Evolutionary conservation across 495 filamentous ascomycete species (phyloP).

Genomic region (Cairneyella variabilis): DNA sequence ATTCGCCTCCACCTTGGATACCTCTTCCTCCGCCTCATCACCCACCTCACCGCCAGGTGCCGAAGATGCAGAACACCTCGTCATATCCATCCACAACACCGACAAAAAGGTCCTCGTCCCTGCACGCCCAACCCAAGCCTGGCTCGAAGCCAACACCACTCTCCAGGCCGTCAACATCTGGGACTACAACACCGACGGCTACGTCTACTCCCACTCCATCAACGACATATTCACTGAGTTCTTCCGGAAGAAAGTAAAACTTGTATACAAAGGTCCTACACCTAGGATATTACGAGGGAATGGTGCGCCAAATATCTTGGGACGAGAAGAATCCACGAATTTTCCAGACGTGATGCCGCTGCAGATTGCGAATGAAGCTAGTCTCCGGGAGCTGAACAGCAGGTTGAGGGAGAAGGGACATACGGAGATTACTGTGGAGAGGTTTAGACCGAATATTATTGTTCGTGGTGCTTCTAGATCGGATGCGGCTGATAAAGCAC

Average conservation of each 20-base stretch:
- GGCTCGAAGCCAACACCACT: constrained; percentile 1
- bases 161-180: constrained; percentile 1
- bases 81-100: constrained; percentile 5
- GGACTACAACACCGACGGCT: constrained; percentile 8
- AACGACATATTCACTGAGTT: constrained; percentile 6
- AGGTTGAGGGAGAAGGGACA: too few relatives aligned
- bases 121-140: background rate
- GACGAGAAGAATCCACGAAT: too few relatives aligned
- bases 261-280: too few relatives aligned
- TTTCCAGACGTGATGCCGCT: too few relatives aligned
- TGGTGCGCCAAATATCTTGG: too few relatives aligned
- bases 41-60: background rate
- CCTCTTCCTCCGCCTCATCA: background rate
- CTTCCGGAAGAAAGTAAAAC: constrained; percentile 3
- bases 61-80: constrained; percentile 1
- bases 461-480: too few relatives aligned
- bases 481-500: too few relatives aligned
- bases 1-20: background rate
- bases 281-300: too few relatives aligned
- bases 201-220: background rate
- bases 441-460: too few relatives aligned
- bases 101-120: constrained; percentile 1
- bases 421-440: too few relatives aligned
- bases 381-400: too few relatives aligned
- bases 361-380: too few relatives aligned